phyloP scores from a whole-genome alignment of 257 asterid species.

The Plantago elongata region DNA sequence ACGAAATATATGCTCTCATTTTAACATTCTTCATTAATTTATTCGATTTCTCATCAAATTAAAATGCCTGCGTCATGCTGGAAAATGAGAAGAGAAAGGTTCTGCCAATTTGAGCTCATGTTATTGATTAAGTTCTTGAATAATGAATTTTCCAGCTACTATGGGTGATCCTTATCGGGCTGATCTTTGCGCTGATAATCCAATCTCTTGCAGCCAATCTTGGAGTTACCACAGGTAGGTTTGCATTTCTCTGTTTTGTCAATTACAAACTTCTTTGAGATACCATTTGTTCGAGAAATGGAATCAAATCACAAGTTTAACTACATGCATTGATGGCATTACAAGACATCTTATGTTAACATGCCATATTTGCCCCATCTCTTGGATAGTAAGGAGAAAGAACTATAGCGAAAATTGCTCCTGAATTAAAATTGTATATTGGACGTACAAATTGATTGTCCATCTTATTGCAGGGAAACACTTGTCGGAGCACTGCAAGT shows the following conservation, averaged over 20 bases:
- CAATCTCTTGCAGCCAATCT: slow-evolving; percentile 96
- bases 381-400: too few species aligned
- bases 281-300: neutral
- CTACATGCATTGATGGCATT: too few species aligned
- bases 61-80: neutral
- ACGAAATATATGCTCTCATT: neutral
- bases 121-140: too few species aligned
- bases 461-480: slow-evolving; percentile 50
- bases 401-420: too few species aligned
- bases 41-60: neutral
- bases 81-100: too few species aligned
- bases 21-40: neutral
- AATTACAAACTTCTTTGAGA: too few species aligned
- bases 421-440: too few species aligned
- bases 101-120: too few species aligned
- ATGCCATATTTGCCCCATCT: too few species aligned
- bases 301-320: neutral
- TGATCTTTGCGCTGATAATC: slow-evolving; percentile 75
- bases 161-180: slow-evolving; percentile 87
- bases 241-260: too few species aligned
- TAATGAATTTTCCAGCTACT: slow-evolving; percentile 48
- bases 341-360: too few species aligned
- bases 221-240: slow-evolving; percentile 74
- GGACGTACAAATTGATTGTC: too few species aligned
- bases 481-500: slow-evolving; percentile 71